Evolutionary conservation across 2,329 filamentous ascomycete species (phyloP), one percentile per base, ranked within the genome.

Genomic region (Colletotrichum cordylinicola): DNA sequence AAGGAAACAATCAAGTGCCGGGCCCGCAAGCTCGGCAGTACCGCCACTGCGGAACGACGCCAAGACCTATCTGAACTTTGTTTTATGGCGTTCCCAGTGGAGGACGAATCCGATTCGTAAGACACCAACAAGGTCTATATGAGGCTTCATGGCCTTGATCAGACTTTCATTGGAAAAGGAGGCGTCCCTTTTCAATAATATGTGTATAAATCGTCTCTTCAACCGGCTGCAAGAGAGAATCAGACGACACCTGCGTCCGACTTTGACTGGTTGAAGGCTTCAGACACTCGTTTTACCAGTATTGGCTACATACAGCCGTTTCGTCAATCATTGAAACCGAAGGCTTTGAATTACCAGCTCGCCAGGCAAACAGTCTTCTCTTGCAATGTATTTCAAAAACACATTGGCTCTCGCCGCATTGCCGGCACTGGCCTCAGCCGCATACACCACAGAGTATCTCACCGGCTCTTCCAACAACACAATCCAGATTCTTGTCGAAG

Each of bases 151-250:
- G 27, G 55, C 21, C 21, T 10, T 58, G 55, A 58, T 1, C 8
- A 27, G 24, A 29, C 15, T 10, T 58, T 21, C 21, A 1, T 29
- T 58, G 27, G 8, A 58, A 58, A 58, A 58, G 55, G 55, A 58
- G 55, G 13, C 27, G 21, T 58, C n/a, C 10, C 3, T 24, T 27
- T 4, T 2, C 2, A 18, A 16, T 8, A 2, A 9, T 27, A 18
- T 29, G 27, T 29, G 27, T 58, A 29, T 58, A 58, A 21, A 52
- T 52, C n/a, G 43, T 52, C n/a, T 12, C n/a, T 12, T n/a, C 2
- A 21, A 21, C 43, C n/a, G n/a, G 10, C 43, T 1, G 6, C 3
- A 0, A 21, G 2, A 52, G 1, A 56, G 12, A 5, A 16, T 6
- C 52, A 56, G 2, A 56, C 52, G 24, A 27, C n/a, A 27, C 12